Conservation (phyloP, 2,329 filamentous ascomycete genomes). For the Microcyclosporella mali region DNA sequence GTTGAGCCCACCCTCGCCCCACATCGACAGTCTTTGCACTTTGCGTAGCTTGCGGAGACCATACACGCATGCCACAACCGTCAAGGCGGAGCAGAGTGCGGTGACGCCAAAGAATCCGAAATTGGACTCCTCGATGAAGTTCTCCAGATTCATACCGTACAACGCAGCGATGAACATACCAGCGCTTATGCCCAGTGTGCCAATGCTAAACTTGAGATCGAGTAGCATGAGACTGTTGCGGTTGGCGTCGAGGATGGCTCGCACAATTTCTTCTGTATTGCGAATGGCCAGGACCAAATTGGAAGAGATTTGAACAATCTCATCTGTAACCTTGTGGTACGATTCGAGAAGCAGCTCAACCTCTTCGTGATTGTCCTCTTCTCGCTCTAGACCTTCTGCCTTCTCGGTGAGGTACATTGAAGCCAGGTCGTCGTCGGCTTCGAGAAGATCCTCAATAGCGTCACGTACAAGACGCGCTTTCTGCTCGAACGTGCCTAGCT, state of each 20-base stretch:
- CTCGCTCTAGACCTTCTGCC: conserved; percentile 62
- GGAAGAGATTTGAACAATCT: conserved; percentile 91
- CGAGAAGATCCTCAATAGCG: conserved; percentile 88
- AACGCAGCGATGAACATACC: conserved; percentile 95
- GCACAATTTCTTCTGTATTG: conserved; percentile 97
- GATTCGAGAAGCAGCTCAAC: conserved; percentile 95
- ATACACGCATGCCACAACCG: conserved; percentile 72
- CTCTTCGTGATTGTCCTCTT: conserved; percentile 85
- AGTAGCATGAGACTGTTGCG: conserved; percentile 97
- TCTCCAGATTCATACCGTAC: conserved; percentile 99
- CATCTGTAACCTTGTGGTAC: conserved; percentile 95
- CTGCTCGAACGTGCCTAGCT: conserved; percentile 93
- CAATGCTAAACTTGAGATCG: conserved; percentile 92
- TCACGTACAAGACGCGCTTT: conserved; percentile 91
- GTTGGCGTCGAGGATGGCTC: conserved; percentile 94
- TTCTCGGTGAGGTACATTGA: conserved; percentile 96
- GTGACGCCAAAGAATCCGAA: conserved; percentile 78
- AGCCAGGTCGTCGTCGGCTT: conserved; percentile 90
- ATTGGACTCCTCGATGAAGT: conserved; percentile 92
- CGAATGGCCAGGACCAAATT: conserved; percentile 91
- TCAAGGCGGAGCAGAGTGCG: conserved; percentile 62
- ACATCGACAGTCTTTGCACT: conserved; percentile 87
- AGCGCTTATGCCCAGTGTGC: conserved; percentile 86
- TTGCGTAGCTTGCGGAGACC: conserved; percentile 76
- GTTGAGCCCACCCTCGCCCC: conserved; percentile 48